Evolutionary conservation across 306 rosid species (phyloP).

Genomic region (Oemleria cerasiformis): DNA sequence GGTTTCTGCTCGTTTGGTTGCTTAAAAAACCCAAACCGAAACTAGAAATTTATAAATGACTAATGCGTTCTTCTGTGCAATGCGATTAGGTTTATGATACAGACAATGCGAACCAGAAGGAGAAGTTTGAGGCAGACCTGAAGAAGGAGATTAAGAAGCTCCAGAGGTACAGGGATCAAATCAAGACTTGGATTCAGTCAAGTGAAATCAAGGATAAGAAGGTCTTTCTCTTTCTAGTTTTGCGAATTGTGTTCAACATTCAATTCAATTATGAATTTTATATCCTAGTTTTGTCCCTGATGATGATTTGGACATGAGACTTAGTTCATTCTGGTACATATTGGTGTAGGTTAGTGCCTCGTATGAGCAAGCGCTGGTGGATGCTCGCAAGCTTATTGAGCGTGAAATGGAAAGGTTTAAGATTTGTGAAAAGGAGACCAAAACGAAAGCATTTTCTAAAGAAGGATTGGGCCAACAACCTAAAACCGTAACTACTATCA

Average conservation of each 20-base stretch:
- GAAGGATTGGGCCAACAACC: constrained; percentile 99
- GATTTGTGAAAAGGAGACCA: constrained; percentile 95
- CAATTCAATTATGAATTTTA: not conserved
- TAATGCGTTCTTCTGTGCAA: not conserved
- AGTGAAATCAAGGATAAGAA: constrained; percentile 97
- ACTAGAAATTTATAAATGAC: not conserved
- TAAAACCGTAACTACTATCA: constrained; percentile 68
- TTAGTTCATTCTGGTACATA: constrained; percentile 32
- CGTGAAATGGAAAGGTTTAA: constrained; percentile 99
- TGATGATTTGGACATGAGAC: constrained; percentile 20
- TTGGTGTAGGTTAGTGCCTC: constrained; percentile 91
- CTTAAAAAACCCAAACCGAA: not conserved
- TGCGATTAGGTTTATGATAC: constrained; percentile 78
- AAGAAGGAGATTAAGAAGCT: constrained; percentile 98
- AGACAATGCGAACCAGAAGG: constrained; percentile 97
- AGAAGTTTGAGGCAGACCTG: constrained; percentile 96
- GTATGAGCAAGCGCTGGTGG: constrained; percentile 94
- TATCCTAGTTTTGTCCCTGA: constrained; percentile 6
- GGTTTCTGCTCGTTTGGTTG: constrained; percentile 3
- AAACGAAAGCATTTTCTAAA: constrained; percentile 95
- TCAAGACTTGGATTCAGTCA: constrained; percentile 97
- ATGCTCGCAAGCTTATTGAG: constrained; percentile 90
- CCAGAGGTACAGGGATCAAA: constrained; percentile 92
- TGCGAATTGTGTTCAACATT: not conserved
- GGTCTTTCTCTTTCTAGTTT: constrained; percentile 36